Evolutionary conservation across 225 moss, liverwort and hornwort species (phyloP), one percentile per base, ranked within the genome.

Genomic region (Physcomitrium patens): DNA sequence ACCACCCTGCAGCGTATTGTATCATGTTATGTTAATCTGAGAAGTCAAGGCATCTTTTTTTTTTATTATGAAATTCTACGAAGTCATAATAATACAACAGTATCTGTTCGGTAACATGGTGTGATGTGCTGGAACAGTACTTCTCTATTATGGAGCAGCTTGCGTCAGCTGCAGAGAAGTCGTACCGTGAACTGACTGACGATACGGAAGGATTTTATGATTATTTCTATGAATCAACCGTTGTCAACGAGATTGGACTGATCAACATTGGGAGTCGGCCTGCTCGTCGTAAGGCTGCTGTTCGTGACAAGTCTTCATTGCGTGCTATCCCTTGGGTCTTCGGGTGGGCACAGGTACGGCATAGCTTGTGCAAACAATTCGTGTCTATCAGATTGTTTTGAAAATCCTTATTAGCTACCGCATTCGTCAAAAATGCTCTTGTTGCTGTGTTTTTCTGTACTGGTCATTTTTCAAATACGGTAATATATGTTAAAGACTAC

Each of bases 241-340:
- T 97, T 70, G 97, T 97, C 57, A 94, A 86, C 61, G 97, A 97
- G 82, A 89, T 94, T 71, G 89, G 90, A 58, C 94, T 97, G 46
- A 97, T 97, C 80, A 97, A 97, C 72, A 97, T 97, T 64, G 97
- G 97, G n/a, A 97, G 94, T 82, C 91, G 97, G 24, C 97, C 97
- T 60, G 52, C 90, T 20, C 92, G 97, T 73, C 97, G 94, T 1
- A 94, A 97, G 73, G 97, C 94, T 69, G 90, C 88, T 70, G 63
- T 97, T 74, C 89, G 97, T 63, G 97, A 97, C 76, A 97, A 97
- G 81, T 85, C 94, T 59, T 97, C 97, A 26, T 84, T 97, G 77
- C 94, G 94, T 70, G 97, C 97, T 28, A 97, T 97, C 79, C 97
- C 97, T 58, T 97, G 97, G 97, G 97, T 97, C 57, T 97, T 97